Evolutionary conservation across 2,329 filamentous ascomycete species (phyloP).

Genomic region (Chlorencoelia australis): DNA sequence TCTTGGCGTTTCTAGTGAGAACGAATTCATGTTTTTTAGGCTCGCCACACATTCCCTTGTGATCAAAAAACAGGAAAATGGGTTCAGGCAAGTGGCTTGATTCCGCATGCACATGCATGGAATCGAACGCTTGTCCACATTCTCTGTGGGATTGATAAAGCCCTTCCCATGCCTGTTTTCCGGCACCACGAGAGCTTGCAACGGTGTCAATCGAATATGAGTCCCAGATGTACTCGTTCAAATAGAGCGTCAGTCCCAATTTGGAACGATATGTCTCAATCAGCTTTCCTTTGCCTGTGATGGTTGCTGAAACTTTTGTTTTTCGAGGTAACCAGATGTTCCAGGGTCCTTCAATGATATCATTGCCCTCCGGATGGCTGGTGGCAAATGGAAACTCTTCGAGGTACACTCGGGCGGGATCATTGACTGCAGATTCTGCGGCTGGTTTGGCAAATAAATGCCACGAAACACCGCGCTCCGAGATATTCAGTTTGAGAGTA

Average conservation of each 20-base stretch:
- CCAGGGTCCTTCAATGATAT: conserved; percentile 34
- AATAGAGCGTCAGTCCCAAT: neutral
- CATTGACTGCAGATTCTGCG: conserved; percentile 26
- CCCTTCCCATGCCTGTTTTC: conserved; percentile 26
- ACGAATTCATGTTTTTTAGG: conserved; percentile 42
- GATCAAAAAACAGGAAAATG: conserved; percentile 50
- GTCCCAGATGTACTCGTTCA: neutral
- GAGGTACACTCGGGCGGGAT: conserved; percentile 29
- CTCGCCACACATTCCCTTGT: conserved; percentile 35
- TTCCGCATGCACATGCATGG: conserved; percentile 34
- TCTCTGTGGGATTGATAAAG: conserved; percentile 39
- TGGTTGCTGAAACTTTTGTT: conserved; percentile 25
- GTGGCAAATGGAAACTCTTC: conserved; percentile 37
- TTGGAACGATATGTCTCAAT: conserved; percentile 10
- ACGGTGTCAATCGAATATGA: neutral
- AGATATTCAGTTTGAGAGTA: conserved; percentile 31
- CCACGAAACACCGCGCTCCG: conserved; percentile 32
- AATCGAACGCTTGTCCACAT: conserved; percentile 46
- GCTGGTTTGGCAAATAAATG: conserved; percentile 31
- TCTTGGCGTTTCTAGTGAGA: no score
- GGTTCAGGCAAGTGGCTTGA: conserved; percentile 7
- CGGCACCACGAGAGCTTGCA: neutral
- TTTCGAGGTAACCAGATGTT: conserved; percentile 33
- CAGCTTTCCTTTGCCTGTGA: conserved; percentile 28
- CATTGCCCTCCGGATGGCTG: conserved; percentile 29